A percentile compares a stretch with the other conserved stretches of the same genome.
Conservation (phyloP, 2,329 filamentous ascomycete species). For the Scedosporium dehoogii region DNA sequence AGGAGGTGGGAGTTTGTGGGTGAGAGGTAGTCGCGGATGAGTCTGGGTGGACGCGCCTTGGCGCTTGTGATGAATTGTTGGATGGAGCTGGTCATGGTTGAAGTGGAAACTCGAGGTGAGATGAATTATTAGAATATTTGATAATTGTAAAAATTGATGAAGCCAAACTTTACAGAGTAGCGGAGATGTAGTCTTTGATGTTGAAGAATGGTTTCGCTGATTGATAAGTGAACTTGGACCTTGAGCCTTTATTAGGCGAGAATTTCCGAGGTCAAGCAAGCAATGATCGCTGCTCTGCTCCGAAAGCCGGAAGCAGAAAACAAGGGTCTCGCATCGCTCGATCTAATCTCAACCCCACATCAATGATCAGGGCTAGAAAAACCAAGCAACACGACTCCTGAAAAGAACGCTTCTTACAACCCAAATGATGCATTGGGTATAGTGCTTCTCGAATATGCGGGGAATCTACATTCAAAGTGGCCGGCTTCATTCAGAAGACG, state of each 20-base stretch:
- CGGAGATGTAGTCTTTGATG: too few relatives aligned
- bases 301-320: neutral
- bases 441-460: neutral
- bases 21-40: constrained; percentile 35
- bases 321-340: neutral
- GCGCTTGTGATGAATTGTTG: constrained; percentile 7
- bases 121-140: neutral
- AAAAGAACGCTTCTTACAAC: neutral
- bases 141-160: neutral
- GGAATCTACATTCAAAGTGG: neutral
- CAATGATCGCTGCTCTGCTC: neutral
- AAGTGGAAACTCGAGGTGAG: neutral
- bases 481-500: neutral
- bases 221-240: neutral
- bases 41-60: constrained; percentile 14
- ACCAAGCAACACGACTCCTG: neutral
- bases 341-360: neutral
- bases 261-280: neutral
- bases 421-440: neutral
- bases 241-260: neutral
- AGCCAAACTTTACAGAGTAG: too few relatives aligned
- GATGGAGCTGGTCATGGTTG: neutral
- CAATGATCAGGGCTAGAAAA: neutral
- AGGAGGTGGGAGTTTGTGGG: constrained; percentile 58
- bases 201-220: too few relatives aligned